Conservation (phyloP, 2,329 filamentous ascomycete species). For the Phialophora expanda region DNA sequence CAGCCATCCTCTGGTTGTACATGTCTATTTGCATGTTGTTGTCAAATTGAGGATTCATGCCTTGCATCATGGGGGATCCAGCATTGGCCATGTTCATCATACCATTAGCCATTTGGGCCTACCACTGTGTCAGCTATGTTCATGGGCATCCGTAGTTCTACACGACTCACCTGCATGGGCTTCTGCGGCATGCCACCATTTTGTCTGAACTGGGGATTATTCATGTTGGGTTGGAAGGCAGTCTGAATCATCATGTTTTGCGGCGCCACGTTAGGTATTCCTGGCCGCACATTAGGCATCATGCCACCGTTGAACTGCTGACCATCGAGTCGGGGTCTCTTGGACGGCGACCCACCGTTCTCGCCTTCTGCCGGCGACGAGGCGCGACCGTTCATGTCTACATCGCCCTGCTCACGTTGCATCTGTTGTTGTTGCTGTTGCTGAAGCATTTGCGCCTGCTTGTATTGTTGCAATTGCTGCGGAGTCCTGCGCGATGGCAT, state of each 20-base stretch:
- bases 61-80: slow-evolving; percentile 80
- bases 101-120: slow-evolving; percentile 75
- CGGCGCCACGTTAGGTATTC: slow-evolving; percentile 61
- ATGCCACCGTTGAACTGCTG: slow-evolving; percentile 74
- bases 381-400: slow-evolving; percentile 82
- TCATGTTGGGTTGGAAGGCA: slow-evolving; percentile 74
- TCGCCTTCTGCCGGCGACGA: slow-evolving; percentile 82
- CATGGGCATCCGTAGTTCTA: slow-evolving; percentile 57
- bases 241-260: slow-evolving; percentile 57
- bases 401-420: slow-evolving; percentile 87
- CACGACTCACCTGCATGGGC: slow-evolving; percentile 82
- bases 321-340: slow-evolving; percentile 81
- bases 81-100: slow-evolving; percentile 70
- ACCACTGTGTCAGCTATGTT: slow-evolving; percentile 69
- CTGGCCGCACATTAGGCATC: slow-evolving; percentile 75
- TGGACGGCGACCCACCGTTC: slow-evolving; percentile 89
- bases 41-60: slow-evolving; percentile 65
- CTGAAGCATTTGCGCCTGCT: slow-evolving; percentile 65
- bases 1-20: slow-evolving; percentile 41
- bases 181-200: slow-evolving; percentile 61
- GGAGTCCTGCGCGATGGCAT: slow-evolving; percentile 32
- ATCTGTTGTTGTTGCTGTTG: slow-evolving; percentile 62
- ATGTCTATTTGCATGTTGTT: slow-evolving; percentile 47
- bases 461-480: slow-evolving; percentile 37
- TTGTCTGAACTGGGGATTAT: slow-evolving; percentile 64